These are phyloP conservation scores for Tylopilus felleus DNA, from an alignment of 768 basidiomycete species.

Conservation along the genomic window DNA sequence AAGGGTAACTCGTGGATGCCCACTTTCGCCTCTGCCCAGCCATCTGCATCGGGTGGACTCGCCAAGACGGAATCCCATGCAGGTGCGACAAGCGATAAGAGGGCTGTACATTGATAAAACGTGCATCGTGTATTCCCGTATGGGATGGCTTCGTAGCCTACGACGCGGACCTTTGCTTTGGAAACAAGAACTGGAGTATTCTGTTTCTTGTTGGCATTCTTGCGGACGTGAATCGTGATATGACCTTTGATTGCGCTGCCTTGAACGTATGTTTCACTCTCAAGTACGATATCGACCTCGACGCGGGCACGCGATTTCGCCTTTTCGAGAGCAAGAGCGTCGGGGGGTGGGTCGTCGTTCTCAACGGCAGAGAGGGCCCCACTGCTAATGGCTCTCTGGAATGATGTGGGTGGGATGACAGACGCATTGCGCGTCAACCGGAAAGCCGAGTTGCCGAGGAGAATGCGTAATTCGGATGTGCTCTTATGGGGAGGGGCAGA, in stretches of 20 bases:
- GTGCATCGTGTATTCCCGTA: constrained; percentile 60
- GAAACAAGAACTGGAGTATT: constrained; percentile 55
- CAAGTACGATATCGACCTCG: constrained; percentile 76
- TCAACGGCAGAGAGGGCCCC: constrained; percentile 1
- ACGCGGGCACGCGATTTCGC: constrained; percentile 72
- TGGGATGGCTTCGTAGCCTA: constrained; percentile 78
- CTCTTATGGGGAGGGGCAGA: constrained; percentile 48
- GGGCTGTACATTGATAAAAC: constrained; percentile 74
- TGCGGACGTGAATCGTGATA: constrained; percentile 61
- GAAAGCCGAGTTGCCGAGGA: constrained; percentile 60
- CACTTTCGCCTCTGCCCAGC: constrained; percentile 57
- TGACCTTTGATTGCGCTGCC: constrained; percentile 70
- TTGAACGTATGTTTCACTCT: constrained; percentile 74
- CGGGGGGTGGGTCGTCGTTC: constrained; percentile 14
- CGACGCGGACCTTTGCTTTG: constrained; percentile 72
- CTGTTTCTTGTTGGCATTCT: constrained; percentile 51
- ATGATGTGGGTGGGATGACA: constrained; percentile 32
- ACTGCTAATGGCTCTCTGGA: constrained; percentile 6
- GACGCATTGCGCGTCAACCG: constrained; percentile 53
- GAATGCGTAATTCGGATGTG: constrained; percentile 54
- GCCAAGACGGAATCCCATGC: constrained; percentile 41
- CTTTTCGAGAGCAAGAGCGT: constrained; percentile 57
- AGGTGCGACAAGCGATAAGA: constrained; percentile 49
- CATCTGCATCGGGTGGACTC: constrained; percentile 53
- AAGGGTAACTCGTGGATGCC: constrained; percentile 75